These are phyloP conservation scores for Hevea brasiliensis DNA, from an alignment of 345 rosid genomes.

Conservation along the genomic window DNA sequence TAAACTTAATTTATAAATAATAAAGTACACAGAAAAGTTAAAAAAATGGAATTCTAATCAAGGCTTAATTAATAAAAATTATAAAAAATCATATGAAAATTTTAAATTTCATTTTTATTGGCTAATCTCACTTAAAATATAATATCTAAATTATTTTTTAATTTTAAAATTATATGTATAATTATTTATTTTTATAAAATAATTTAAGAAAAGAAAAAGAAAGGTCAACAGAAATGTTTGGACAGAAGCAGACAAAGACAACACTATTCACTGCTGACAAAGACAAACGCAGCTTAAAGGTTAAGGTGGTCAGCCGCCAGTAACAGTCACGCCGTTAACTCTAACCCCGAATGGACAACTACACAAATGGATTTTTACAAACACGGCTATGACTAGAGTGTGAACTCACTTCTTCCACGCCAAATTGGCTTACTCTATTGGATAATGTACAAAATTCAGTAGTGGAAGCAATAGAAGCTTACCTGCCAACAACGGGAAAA, in stretches of 20 bases:
- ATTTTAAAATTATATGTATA: too few relatives aligned
- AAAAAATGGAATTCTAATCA: too few relatives aligned
- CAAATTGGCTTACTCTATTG: neutral
- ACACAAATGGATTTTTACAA: neutral
- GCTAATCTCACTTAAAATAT: too few relatives aligned
- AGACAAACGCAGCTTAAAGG: conserved; percentile 15
- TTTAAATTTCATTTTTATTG: too few relatives aligned
- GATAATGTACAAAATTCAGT: neutral
- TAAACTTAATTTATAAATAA: too few relatives aligned
- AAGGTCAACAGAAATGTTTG: conserved; percentile 11
- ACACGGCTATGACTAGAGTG: neutral
- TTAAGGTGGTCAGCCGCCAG: conserved; percentile 46
- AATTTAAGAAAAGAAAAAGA: neutral
- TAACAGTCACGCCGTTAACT: conserved; percentile 57
- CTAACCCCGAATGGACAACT: neutral
- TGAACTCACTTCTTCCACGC: conserved; percentile 3
- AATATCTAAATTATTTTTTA: too few relatives aligned
- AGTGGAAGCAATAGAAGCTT: neutral
- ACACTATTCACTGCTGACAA: conserved; percentile 12
- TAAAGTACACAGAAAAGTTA: too few relatives aligned
- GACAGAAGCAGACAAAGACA: conserved; percentile 22
- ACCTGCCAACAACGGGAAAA: neutral
- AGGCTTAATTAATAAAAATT: too few relatives aligned
- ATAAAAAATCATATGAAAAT: too few relatives aligned
- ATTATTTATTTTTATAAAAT: too few relatives aligned